These are phyloP conservation scores for Excoecaria cochinchinensis DNA, from an alignment of 345 rosid species.

Conservation along the genomic window DNA sequence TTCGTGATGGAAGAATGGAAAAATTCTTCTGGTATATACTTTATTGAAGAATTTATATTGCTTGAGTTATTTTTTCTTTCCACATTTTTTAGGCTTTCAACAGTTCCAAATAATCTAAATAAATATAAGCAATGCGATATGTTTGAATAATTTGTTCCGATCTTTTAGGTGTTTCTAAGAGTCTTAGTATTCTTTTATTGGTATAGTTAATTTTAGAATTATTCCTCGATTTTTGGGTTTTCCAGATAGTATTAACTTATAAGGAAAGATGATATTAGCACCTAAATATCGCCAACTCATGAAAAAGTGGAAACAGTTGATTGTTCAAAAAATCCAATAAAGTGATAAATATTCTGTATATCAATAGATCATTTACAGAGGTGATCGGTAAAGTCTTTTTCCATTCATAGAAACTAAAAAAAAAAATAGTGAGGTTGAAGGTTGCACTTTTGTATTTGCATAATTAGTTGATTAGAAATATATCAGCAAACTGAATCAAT, in stretches of 20 bases:
- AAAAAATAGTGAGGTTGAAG: neutral
- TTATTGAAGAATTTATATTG: neutral
- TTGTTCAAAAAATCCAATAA: neutral
- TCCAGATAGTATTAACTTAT: neutral
- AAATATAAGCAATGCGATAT: neutral
- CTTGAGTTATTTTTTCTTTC: neutral
- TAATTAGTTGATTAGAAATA: too few relatives aligned
- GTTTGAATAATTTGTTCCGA: neutral
- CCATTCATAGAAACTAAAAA: neutral
- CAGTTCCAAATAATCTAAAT: neutral
- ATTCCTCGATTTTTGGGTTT: neutral
- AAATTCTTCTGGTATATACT: conserved; percentile 78
- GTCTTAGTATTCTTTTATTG: neutral
- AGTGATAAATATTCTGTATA: neutral
- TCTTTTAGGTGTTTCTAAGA: neutral
- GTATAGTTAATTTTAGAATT: neutral
- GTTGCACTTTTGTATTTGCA: neutral
- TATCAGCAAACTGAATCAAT: neutral
- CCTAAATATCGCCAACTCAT: too few relatives aligned
- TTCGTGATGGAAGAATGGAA: conserved; percentile 99
- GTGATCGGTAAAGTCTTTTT: neutral
- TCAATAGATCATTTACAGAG: neutral
- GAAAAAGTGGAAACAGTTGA: neutral
- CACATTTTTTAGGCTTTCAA: neutral
- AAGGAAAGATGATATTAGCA: neutral